Conservation (phyloP, 306 rosid genomes). For the Fragaria nilgerrensis region DNA sequence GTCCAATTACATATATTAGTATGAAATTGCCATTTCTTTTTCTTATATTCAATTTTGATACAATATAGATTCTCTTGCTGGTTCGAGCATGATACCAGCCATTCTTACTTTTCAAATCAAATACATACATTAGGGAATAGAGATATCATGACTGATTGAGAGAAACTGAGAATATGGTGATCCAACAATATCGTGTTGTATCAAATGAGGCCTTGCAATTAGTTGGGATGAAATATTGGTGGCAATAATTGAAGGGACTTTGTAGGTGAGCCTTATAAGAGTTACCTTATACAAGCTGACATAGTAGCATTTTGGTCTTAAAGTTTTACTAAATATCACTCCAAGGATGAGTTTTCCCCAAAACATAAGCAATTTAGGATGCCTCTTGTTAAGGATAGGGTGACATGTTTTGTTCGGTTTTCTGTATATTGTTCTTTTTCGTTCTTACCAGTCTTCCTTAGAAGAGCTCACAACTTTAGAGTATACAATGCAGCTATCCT, state of each 20-base stretch:
- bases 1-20: neutral
- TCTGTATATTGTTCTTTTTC: neutral
- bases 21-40: neutral
- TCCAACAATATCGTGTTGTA: neutral
- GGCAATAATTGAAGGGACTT: neutral
- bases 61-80: neutral
- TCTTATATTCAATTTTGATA: neutral
- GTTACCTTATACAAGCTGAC: neutral
- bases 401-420: neutral
- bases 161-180: neutral
- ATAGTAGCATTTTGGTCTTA: neutral
- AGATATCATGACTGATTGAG: neutral
- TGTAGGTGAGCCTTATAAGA: neutral
- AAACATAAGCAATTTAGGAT: neutral
- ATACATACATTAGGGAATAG: neutral
- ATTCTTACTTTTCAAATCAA: neutral
- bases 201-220: neutral
- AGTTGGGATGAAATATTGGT: neutral
- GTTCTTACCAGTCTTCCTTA: neutral
- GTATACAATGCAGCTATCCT: neutral
- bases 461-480: neutral
- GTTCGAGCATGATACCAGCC: neutral
- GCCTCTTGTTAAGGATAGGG: neutral
- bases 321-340: neutral
- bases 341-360: neutral